Evolutionary conservation across 108 stramenopile species (phyloP), one percentile per base, ranked within the genome.

Genomic region (Licmophora abbreviata): DNA sequence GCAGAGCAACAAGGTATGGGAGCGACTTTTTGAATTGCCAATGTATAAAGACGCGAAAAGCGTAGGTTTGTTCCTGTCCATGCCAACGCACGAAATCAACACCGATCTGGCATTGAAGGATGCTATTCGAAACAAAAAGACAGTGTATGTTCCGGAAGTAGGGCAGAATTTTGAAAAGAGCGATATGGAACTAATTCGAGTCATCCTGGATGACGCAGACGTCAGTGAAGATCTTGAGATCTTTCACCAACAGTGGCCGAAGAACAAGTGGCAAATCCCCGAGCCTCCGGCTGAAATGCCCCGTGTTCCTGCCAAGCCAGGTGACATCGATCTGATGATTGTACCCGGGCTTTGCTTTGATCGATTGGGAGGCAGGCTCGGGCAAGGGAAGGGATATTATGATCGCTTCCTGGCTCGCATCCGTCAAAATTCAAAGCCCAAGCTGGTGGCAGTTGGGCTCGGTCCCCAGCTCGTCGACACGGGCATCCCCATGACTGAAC

Each of bases 321-420:
- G 86, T 29, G 86, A 86, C 43, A 73, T 92, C 30, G 88, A 93
- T 63, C 43, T 89, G 1, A 35, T 93, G 3, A 53, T 93, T 30
- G 78, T 93, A 35, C 92, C 92, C n/a, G 92, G 92, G 20, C 44
- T 89, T 27, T 85, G 76, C 0, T 93, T 93, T 55, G 92, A 93
- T 61, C 18, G 42, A 9, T 44, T 63, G 12, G 64, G 78, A 9
- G 63, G 75, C 52, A 64, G 92, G 25, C 38, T 93, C 12, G 92
- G 92, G 4, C 92, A 93, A 54, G 92, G 92, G 1, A 93, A 89
- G 56, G 92, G 92, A 42, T 93, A 93, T 58, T 93, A 93, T 51
- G 92, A 93, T 78, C 60, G 92, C 30, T 92, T 88, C 57, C 76
- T 92, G 44, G 63, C 66, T n/a, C 64, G 68, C 23, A 88, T 88